Conservation (phyloP, 2,329 filamentous ascomycete genomes). For the Trichoderma aggressivum region DNA sequence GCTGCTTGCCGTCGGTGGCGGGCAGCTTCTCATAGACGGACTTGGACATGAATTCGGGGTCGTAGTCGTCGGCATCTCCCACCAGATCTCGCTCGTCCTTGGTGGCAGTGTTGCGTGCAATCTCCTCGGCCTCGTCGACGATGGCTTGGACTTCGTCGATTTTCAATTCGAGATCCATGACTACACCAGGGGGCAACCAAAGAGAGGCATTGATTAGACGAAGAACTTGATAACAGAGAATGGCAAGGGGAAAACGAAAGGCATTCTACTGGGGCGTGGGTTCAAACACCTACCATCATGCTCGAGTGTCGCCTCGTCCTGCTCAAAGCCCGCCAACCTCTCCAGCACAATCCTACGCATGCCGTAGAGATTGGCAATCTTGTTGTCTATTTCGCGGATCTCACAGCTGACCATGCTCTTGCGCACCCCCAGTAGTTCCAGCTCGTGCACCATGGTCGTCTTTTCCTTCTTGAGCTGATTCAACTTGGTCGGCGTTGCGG, state of each 20-base stretch:
- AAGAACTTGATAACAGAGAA: not conserved
- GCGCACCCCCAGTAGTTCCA: slow-evolving; percentile 86
- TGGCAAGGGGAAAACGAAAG: not conserved
- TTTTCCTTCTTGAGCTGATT: slow-evolving; percentile 76
- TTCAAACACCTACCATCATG: slow-evolving; percentile 66
- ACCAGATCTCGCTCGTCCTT: slow-evolving; percentile 54
- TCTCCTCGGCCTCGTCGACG: slow-evolving; percentile 55
- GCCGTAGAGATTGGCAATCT: slow-evolving; percentile 85
- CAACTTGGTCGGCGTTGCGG: slow-evolving; percentile 62
- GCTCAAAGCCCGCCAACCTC: slow-evolving; percentile 77
- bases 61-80: slow-evolving; percentile 48
- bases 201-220: not conserved
- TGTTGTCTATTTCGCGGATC: slow-evolving; percentile 94
- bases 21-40: slow-evolving; percentile 95
- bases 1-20: slow-evolving; percentile 45
- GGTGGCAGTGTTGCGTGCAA: slow-evolving; percentile 50
- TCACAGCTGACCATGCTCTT: slow-evolving; percentile 98
- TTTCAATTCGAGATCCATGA: slow-evolving; percentile 59
- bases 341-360: slow-evolving; percentile 94
- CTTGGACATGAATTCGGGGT: slow-evolving; percentile 83
- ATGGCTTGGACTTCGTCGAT: slow-evolving; percentile 60
- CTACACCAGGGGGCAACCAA: slow-evolving; percentile 34
- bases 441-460: slow-evolving; percentile 72
- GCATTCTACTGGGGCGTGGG: not conserved
- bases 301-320: slow-evolving; percentile 86